Evolutionary conservation across 495 filamentous ascomycete species (phyloP).

Genomic region (Hypoxylon fuscum): DNA sequence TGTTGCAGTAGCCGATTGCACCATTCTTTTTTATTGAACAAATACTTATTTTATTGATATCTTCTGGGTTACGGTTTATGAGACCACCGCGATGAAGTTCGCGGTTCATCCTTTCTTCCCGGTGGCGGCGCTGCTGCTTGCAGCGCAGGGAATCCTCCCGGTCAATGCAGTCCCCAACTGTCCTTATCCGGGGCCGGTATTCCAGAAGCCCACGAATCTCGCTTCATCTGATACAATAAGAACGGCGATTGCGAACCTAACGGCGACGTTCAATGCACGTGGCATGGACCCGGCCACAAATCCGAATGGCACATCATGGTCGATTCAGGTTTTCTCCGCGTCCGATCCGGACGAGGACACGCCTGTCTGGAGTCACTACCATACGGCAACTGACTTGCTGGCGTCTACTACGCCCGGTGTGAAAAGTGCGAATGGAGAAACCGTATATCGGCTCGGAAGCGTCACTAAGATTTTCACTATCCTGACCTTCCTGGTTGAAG

Average conservation of each 20-base stretch:
- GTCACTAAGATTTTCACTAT: conserved; percentile 61
- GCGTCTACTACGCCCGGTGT: conserved; percentile 47
- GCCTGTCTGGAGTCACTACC: conserved; percentile 56
- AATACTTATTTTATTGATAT: neutral
- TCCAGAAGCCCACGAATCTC: conserved; percentile 54
- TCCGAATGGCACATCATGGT: conserved; percentile 59
- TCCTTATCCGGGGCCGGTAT: conserved; percentile 60
- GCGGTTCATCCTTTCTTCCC: neutral
- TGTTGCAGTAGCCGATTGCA: neutral
- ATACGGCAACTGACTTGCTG: conserved; percentile 53
- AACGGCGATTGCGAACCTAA: conserved; percentile 50
- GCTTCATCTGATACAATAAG: conserved; percentile 45
- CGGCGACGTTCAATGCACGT: conserved; percentile 44
- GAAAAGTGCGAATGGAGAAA: conserved; percentile 49
- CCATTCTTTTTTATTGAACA: neutral
- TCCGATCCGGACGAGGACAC: conserved; percentile 44
- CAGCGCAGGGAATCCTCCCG: conserved; percentile 2
- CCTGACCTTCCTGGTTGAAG: conserved; percentile 56
- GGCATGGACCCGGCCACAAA: conserved; percentile 46
- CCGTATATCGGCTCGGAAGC: conserved; percentile 63
- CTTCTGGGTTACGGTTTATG: no score
- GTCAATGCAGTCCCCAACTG: conserved; percentile 48
- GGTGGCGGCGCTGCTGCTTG: conserved; percentile 7
- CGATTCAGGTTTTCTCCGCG: conserved; percentile 61
- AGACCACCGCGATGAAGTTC: conserved; percentile 12